Percentiles rank a stretch among this genome's conserved stretches.
phyloP scores from a whole-genome alignment of 495 filamentous ascomycete genomes.

The Neurospora sp. region DNA sequence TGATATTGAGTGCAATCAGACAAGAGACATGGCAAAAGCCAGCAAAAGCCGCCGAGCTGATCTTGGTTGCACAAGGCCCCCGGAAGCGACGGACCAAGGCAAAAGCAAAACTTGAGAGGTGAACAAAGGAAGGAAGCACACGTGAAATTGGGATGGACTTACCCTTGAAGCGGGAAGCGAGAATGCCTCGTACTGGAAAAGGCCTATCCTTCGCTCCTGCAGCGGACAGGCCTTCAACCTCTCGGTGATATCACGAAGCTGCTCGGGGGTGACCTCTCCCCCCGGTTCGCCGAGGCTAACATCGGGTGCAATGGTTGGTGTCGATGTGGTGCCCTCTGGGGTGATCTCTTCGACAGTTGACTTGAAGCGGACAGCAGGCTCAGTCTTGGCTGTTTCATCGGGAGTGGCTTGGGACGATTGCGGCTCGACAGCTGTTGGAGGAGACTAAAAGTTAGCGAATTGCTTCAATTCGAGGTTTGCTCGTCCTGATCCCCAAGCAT shows the following conservation, averaged over 20 bases:
- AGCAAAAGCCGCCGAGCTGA: not conserved
- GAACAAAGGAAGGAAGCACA: slow-evolving; percentile 2
- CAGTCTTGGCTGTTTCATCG: not conserved
- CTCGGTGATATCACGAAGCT: slow-evolving; percentile 62
- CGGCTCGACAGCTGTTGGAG: not conserved
- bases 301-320: slow-evolving; percentile 14
- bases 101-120: not conserved
- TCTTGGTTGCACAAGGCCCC: not conserved
- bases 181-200: slow-evolving; percentile 78
- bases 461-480: not conserved
- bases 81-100: not conserved
- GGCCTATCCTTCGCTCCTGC: slow-evolving; percentile 71
- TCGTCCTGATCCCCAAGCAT: not conserved
- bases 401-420: not conserved
- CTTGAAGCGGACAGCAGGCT: slow-evolving; percentile 66
- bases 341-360: slow-evolving; percentile 67
- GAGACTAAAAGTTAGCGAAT: slow-evolving; percentile 1
- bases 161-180: slow-evolving; percentile 82
- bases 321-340: slow-evolving; percentile 29
- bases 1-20: not conserved
- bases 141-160: slow-evolving; percentile 27
- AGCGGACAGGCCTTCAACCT: slow-evolving; percentile 62
- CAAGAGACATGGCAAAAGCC: not conserved
- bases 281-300: slow-evolving; percentile 20
- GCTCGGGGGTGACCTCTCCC: slow-evolving; percentile 41